Conservation (phyloP, 208 protist genomes). For the Crithidia expoeki region DNA sequence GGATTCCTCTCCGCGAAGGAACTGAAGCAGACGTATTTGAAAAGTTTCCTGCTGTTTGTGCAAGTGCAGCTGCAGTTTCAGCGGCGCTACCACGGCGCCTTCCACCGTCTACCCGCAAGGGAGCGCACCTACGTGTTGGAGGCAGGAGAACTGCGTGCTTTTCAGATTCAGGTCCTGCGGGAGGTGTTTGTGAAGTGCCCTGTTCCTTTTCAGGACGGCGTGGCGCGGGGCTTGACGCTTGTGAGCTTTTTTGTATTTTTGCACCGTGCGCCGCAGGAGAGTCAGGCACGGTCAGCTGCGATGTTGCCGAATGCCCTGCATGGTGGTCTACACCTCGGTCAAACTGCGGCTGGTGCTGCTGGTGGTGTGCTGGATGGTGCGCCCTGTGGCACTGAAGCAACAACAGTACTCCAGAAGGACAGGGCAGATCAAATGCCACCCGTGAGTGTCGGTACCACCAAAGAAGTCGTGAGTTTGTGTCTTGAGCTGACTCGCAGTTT, state of each 20-base stretch:
- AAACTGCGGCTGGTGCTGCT: neutral
- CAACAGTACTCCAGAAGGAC: neutral
- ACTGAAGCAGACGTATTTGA: constrained; percentile 55
- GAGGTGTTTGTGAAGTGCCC: constrained; percentile 66
- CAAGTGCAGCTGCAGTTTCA: constrained; percentile 75
- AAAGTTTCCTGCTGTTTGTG: constrained; percentile 70
- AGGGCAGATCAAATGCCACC: constrained; percentile 33
- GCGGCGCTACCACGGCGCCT: constrained; percentile 31
- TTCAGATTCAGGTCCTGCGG: constrained; percentile 54
- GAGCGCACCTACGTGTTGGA: constrained; percentile 50
- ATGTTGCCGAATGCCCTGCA: constrained; percentile 10
- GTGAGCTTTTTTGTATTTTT: constrained; percentile 74
- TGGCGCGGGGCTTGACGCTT: constrained; percentile 54
- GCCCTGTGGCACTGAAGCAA: constrained; percentile 2
- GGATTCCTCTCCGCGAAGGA: constrained; percentile 61
- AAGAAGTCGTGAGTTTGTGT: constrained; percentile 64
- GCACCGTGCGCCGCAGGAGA: constrained; percentile 60
- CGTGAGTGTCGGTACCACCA: constrained; percentile 61
- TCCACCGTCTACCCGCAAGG: constrained; percentile 35
- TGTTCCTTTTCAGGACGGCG: constrained; percentile 41
- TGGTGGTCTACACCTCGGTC: neutral
- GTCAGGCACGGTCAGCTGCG: constrained; percentile 7
- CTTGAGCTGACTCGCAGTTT: constrained; percentile 66
- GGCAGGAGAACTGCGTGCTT: constrained; percentile 41
- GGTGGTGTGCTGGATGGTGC: constrained; percentile 28